Evolutionary conservation across 106 monocot species (phyloP).

Genomic region (Phalaenopsis equestris): DNA sequence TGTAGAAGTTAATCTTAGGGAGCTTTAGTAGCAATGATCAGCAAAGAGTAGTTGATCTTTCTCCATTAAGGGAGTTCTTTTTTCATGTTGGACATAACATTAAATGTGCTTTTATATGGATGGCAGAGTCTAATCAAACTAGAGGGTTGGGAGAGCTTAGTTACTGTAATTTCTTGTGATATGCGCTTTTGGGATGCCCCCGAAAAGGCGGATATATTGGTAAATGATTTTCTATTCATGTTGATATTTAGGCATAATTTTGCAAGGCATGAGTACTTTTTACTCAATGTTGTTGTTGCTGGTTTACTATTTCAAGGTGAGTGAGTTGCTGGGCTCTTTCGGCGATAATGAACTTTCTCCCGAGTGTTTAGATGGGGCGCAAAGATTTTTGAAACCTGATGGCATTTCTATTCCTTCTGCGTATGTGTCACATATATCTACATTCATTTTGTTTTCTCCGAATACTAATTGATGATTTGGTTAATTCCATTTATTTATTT

Average conservation of each 20-base stretch:
- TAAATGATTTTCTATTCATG: slow-evolving; percentile 17
- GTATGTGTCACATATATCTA: slow-evolving; percentile 26
- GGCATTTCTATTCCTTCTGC: slow-evolving; percentile 95
- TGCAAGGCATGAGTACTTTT: neutral
- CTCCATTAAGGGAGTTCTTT: too few species aligned
- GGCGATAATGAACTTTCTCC: slow-evolving; percentile 97
- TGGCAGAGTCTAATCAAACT: slow-evolving; percentile 76
- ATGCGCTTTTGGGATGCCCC: slow-evolving; percentile 97
- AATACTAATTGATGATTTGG: neutral
- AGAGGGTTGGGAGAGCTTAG: slow-evolving; percentile 80
- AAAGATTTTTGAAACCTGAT: slow-evolving; percentile 85
- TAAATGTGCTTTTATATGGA: neutral
- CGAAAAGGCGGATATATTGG: slow-evolving; percentile 97
- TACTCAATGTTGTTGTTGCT: neutral
- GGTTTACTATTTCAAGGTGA: slow-evolving; percentile 40
- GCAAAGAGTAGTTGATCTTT: too few species aligned
- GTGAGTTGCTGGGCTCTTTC: slow-evolving; percentile 91
- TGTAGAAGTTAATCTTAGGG: too few species aligned
- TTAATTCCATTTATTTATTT: neutral
- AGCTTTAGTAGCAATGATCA: too few species aligned
- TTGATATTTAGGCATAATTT: neutral
- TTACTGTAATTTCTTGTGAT: slow-evolving; percentile 79
- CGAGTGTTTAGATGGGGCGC: slow-evolving; percentile 95
- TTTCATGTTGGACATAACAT: neutral
- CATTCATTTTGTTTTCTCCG: neutral